Base-by-base conservation (phyloP, 805 yeast species). In the Metschnikowia lochheadii region DNA sequence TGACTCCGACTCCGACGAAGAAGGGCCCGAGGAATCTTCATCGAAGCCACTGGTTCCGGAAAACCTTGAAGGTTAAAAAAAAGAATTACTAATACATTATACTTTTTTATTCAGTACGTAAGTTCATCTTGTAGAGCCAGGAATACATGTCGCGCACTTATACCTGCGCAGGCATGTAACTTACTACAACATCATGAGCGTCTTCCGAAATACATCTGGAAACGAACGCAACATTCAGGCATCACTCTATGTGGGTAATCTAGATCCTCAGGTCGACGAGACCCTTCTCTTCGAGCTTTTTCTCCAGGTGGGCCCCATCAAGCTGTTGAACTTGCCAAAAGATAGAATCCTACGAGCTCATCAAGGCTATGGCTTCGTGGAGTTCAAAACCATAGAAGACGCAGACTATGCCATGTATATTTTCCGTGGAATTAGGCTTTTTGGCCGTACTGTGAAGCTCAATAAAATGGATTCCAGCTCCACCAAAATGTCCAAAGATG, bases 351-450 rank as follows among this genome's bases (percentile, higher is more conserved):
- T 81, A 29, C 80, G 80, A 52, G 71, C 78, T 1, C 90, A 87
- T 60, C 95, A 86, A 60, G 97, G 97, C 5, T 92, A 75, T 69
- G 97, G 96, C 8, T 92, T 94, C 68, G 85, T 87, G 1, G 94
- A 88, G 62, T 84, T 87, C 60, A 67, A 71, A 46, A 70, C 74
- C 14, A 67, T 69, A 2, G 72, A 68, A 17, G 97, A 89, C 58
- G 85, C 86, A 0, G 85, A 82, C 7, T 92, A 90, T 63, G 88
- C 83, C 1, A 66, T 78, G 34, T 75, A 79, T 51, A 66, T 87
- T 1, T 64, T 88, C 62, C 72, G 77, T 51, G 90, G 89, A 6
- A 68, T 82, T 1, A 69, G 79, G 36, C 66, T 91, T 42, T 87
- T 65, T 62, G 87, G 84, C 1, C 80, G 84, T 57, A 70, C 77